Conservation (phyloP, 2,329 filamentous ascomycete genomes). For the Exophiala aquamarina region DNA sequence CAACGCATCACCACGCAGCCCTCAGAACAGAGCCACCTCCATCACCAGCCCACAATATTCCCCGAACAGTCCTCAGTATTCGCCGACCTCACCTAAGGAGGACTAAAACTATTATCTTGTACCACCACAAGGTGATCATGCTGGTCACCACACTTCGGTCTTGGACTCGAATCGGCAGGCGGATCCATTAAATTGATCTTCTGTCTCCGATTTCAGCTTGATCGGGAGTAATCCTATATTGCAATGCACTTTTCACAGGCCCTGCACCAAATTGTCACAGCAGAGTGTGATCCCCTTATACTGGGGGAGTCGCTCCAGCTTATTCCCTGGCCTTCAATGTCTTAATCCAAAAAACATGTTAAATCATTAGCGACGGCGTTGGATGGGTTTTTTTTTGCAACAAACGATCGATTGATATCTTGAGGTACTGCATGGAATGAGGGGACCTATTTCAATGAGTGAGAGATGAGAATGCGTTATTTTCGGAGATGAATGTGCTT, state of each 20-base stretch:
- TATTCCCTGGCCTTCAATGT: conserved; percentile 10
- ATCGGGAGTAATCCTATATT: conserved; percentile 10
- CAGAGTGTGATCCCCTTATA: conserved; percentile 6
- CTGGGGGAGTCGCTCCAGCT: conserved; percentile 2
- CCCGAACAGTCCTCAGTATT: conserved; percentile 50
- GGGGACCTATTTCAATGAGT: conserved; percentile 6
- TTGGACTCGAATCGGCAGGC: conserved; percentile 9
- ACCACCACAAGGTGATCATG: conserved; percentile 19
- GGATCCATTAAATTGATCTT: conserved; percentile 32
- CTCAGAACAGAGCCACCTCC: conserved; percentile 44
- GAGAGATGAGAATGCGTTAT: conserved; percentile 13
- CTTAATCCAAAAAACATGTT: conserved; percentile 14
- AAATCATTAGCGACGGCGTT: conserved; percentile 29
- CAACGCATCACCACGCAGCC: conserved; percentile 34
- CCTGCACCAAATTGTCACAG: conserved; percentile 18
- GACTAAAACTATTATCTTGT: conserved; percentile 25
- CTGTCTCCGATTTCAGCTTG: conserved; percentile 18
- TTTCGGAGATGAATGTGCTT: conserved; percentile 12
- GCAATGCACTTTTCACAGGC: conserved; percentile 16
- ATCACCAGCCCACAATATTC: conserved; percentile 54
- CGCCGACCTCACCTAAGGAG: conserved; percentile 33
- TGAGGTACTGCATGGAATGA: conserved; percentile 8
- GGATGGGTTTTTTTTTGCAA: conserved; percentile 19
- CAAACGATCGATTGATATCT: conserved; percentile 7
- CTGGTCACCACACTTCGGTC: conserved; percentile 8